Evolutionary conservation across 2,329 filamentous ascomycete genomes (phyloP).

Genomic region (Epichloe coenophiala): DNA sequence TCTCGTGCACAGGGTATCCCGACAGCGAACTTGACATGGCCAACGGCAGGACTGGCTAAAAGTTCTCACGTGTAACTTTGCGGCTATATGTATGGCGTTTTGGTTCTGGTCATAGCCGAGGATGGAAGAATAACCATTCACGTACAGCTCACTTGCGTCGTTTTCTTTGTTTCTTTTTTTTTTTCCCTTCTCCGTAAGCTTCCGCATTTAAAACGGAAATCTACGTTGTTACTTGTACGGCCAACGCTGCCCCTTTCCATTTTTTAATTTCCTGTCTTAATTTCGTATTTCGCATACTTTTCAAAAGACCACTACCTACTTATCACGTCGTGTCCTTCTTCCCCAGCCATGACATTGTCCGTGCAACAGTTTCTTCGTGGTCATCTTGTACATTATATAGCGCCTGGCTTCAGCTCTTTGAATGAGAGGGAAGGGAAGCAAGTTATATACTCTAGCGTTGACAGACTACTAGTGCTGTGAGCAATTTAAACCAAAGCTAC

Average conservation of each 20-base stretch:
- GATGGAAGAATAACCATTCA: not conserved
- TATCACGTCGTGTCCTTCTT: not conserved
- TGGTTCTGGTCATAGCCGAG: not conserved
- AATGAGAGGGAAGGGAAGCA: too few species aligned
- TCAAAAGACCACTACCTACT: too few species aligned
- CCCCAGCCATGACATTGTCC: not conserved
- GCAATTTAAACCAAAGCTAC: not conserved
- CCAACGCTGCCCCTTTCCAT: too few species aligned
- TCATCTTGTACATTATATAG: not conserved
- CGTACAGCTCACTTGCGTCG: not conserved
- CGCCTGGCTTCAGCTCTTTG: not conserved
- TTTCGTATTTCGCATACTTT: too few species aligned
- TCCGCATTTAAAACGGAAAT: too few species aligned
- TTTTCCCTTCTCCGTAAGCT: not conserved
- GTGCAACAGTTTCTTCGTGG: not conserved
- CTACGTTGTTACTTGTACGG: too few species aligned
- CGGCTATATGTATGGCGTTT: not conserved
- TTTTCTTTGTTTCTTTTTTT: not conserved
- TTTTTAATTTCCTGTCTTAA: too few species aligned
- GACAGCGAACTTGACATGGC: constrained; percentile 3
- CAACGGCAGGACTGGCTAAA: not conserved
- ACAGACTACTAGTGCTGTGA: too few species aligned
- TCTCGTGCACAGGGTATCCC: constrained; percentile 5
- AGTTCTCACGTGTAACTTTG: not conserved
- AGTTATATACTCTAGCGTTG: too few species aligned